phyloP scores from a whole-genome alignment of 1,139 yeast species.

The Lodderomyces elongisporus region DNA sequence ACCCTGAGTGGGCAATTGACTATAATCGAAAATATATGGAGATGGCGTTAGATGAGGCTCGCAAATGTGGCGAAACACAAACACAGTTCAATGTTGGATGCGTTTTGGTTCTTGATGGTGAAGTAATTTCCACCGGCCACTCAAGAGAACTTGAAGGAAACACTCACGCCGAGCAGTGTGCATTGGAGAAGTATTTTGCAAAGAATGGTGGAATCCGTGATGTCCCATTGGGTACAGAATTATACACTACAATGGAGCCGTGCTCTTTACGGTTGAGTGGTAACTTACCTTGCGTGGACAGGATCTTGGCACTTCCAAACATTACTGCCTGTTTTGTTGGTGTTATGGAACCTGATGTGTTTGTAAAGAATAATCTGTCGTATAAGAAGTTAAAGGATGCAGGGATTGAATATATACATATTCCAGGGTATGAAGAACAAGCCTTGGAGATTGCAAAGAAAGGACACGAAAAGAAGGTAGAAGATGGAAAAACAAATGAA shows the following conservation, averaged over 20 bases:
- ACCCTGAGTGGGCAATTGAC: conserved; percentile 83
- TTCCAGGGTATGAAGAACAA: conserved; percentile 80
- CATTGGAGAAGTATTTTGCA: conserved; percentile 66
- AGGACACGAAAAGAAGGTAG: conserved; percentile 49
- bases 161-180: conserved; percentile 98
- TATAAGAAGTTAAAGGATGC: conserved; percentile 44
- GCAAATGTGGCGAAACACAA: conserved; percentile 73
- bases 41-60: conserved; percentile 70
- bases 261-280: conserved; percentile 90
- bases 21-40: conserved; percentile 53
- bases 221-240: conserved; percentile 72
- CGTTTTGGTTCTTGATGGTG: conserved; percentile 62
- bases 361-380: conserved; percentile 75
- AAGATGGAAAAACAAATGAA: not conserved
- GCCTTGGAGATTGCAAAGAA: conserved; percentile 68
- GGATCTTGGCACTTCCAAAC: conserved; percentile 45
- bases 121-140: conserved; percentile 71
- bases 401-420: conserved; percentile 69
- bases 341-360: conserved; percentile 83
- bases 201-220: conserved; percentile 26
- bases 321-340: conserved; percentile 86
- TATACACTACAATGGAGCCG: conserved; percentile 98
- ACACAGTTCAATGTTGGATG: conserved; percentile 96
- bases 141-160: conserved; percentile 92
- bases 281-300: conserved; percentile 79